These are phyloP conservation scores for Xylariaceae sp. DNA, from an alignment of 2,329 filamentous ascomycete species.

Conservation along the genomic window DNA sequence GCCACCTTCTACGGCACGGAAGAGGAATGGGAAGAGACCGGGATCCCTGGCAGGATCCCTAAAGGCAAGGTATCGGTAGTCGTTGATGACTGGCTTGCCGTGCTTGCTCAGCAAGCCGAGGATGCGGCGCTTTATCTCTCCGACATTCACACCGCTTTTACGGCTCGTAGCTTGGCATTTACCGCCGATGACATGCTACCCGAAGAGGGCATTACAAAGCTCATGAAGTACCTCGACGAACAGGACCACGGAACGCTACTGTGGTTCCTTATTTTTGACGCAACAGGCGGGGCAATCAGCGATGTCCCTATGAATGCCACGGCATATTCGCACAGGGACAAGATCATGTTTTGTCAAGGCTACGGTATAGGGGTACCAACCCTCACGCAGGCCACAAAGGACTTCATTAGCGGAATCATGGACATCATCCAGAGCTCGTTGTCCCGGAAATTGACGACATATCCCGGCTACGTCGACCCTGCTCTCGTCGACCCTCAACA, in stretches of 20 bases:
- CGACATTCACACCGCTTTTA: conserved; percentile 47
- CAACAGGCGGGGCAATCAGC: conserved; percentile 53
- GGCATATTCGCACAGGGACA: conserved; percentile 59
- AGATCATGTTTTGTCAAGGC: conserved; percentile 57
- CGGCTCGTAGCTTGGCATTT: conserved; percentile 53
- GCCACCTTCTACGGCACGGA: conserved; percentile 57
- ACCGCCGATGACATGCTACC: conserved; percentile 43
- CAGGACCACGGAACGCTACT: conserved; percentile 45
- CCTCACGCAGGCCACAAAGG: conserved; percentile 40
- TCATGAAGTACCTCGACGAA: conserved; percentile 51
- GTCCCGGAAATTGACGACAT: conserved; percentile 43
- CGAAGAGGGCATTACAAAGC: conserved; percentile 37
- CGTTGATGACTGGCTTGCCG: conserved; percentile 58
- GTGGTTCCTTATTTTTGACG: conserved; percentile 60
- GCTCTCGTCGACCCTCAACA: conserved; percentile 41
- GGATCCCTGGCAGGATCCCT: conserved; percentile 45
- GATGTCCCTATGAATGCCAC: conserved; percentile 52
- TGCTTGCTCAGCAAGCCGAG: conserved; percentile 49
- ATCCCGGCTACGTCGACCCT: conserved; percentile 59
- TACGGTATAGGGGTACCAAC: conserved; percentile 49
- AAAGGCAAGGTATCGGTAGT: conserved; percentile 38
- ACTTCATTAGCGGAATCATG: conserved; percentile 50
- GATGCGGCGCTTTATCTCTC: conserved; percentile 42
- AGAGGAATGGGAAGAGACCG: conserved; percentile 47
- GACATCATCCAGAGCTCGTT: conserved; percentile 35